Evolutionary conservation across 148 eudicot species (phyloP).

Genomic region (Vaccinium myrtillus): DNA sequence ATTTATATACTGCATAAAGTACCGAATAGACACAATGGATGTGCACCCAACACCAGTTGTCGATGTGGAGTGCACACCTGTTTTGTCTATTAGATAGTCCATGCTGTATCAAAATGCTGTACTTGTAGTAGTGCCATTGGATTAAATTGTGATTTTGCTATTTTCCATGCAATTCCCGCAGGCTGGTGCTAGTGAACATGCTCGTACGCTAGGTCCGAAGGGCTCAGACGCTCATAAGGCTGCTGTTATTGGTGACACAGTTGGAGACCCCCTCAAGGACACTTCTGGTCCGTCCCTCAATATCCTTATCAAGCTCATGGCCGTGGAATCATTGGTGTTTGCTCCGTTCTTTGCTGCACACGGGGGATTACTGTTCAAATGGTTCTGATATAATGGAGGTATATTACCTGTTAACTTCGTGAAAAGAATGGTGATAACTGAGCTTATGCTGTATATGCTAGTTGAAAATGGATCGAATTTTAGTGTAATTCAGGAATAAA

Average conservation of each 20-base stretch:
- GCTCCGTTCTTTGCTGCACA: conserved; percentile 20
- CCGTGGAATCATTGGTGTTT: conserved; percentile 18
- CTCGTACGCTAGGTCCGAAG: conserved; percentile 16
- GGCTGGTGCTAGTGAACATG: conserved; percentile 23
- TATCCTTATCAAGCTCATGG: conserved; percentile 25
- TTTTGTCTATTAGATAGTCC: neutral
- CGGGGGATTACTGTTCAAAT: conserved; percentile 19
- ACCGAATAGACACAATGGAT: neutral
- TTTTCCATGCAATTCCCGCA: neutral
- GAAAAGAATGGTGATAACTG: neutral
- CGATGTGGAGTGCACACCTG: neutral
- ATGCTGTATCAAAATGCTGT: too few species aligned
- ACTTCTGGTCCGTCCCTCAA: conserved; percentile 23
- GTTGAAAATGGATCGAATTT: neutral
- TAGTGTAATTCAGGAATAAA: neutral
- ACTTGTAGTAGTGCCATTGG: neutral
- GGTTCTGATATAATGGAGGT: neutral
- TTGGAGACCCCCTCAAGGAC: conserved; percentile 25
- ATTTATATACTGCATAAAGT: neutral
- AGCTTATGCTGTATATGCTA: neutral
- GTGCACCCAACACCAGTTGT: neutral
- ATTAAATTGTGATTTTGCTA: neutral
- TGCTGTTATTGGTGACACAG: conserved; percentile 19
- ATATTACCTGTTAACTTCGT: neutral
- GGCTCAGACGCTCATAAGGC: conserved; percentile 21